Base-by-base conservation (phyloP, 371 early-diverging fungal species). In the Apophysomyces variabilis region DNA sequence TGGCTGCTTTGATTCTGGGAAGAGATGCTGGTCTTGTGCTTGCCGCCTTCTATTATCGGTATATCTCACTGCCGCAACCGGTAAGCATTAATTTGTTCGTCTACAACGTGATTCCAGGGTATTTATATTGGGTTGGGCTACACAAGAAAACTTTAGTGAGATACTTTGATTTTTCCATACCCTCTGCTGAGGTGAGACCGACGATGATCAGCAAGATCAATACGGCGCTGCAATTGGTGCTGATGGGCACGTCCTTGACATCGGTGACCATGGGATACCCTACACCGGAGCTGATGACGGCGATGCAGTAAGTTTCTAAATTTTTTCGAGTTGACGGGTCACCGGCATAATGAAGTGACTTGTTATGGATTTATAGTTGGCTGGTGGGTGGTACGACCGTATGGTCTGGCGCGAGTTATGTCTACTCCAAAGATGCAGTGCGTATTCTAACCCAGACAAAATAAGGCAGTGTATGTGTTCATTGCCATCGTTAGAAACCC, bases 181-280 rank as follows among this genome's bases (percentile, higher is more conserved):
- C 96, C 7, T 93, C 96, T 3, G 95, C 94, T 1, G 95, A 96
- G 75, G 95, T 98, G 7, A 80, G 80, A 9, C 97, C 98, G 8
- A 95, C 95, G 0, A 70, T 79, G 62, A 91, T 97, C 54, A 93
- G 95, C 79, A 97, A 97, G 77, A 57, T 90, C 65, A 98, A 98
- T 68, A 98, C 98, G 5, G 90, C 87, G n/a, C 73, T 97, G 9
- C 98, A 98, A 73, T 78, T 97, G 47, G 69, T 72, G 5, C 86
- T 96, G 13, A 93, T 98, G 87, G 90, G 87, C 0, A 67, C 84
- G 1, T 90, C 95, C 3, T 76, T 97, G 35, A 79, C 91, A 9
- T 73, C 79, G 3, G 67, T 76, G 7, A 74, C 70, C 2, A 57
- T 79, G 65, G 73, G 70, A 1, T 12, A 66, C 7, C 82, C 82